A percentile compares a stretch with the other conserved stretches of the same genome.
These are phyloP conservation scores for Styphnolobium japonicum DNA, from an alignment of 306 rosid genomes.

Conservation along the genomic window DNA sequence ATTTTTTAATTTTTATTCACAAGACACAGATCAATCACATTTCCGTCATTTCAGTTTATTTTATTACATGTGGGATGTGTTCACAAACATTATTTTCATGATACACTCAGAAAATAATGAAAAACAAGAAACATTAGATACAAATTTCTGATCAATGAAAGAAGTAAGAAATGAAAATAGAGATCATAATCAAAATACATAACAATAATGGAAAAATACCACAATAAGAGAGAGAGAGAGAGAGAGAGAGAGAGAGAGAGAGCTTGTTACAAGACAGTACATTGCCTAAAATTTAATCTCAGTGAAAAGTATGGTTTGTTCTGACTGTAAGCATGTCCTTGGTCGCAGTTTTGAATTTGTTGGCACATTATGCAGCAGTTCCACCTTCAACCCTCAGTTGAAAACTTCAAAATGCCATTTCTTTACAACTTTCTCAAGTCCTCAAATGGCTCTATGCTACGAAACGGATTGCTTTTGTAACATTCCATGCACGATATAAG, in stretches of 20 bases:
- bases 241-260: no score
- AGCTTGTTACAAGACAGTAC: conserved; percentile 19
- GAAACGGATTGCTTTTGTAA: background rate
- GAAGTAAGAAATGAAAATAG: conserved; percentile 4
- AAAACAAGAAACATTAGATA: conserved; percentile 1
- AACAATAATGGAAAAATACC: conserved; percentile 1
- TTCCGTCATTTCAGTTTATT: background rate
- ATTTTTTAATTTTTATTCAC: background rate
- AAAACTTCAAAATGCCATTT: background rate
- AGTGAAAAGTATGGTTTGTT: background rate
- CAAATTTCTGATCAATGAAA: conserved; percentile 17
- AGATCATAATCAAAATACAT: conserved; percentile 27
- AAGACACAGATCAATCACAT: background rate
- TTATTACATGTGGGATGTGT: background rate
- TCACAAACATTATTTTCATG: background rate
- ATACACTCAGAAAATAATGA: conserved; percentile 1
- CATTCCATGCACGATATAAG: conserved; percentile 13
- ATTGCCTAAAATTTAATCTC: background rate
- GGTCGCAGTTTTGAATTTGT: background rate
- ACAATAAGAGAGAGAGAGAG: background rate
- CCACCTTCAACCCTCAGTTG: conserved; percentile 24
- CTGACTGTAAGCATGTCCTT: background rate
- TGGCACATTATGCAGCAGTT: background rate
- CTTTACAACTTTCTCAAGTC: background rate
- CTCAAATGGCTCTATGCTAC: conserved; percentile 10